Conservation (phyloP, 345 rosid species). For the Combretum micranthum region DNA sequence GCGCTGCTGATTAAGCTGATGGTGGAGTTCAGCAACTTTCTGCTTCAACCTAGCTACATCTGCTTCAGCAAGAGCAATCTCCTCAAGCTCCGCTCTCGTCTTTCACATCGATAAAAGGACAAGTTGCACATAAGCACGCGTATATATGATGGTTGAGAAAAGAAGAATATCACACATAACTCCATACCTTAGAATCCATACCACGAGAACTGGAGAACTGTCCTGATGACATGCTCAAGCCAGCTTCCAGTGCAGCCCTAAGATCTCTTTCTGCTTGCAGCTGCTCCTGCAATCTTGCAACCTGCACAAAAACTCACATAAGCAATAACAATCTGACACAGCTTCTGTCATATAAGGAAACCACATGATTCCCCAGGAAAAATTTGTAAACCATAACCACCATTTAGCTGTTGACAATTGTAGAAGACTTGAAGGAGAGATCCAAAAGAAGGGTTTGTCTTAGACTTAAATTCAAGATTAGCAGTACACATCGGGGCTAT, state of each 20-base stretch:
- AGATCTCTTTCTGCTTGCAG: constrained; percentile 99
- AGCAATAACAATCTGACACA: constrained; percentile 10
- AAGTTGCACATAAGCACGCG: constrained; percentile 7
- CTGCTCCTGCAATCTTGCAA: constrained; percentile 95
- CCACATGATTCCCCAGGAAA: background rate
- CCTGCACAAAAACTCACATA: constrained; percentile 36
- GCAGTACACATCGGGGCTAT: no score
- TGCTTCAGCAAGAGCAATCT: constrained; percentile 99
- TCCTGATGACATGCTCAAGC: constrained; percentile 97
- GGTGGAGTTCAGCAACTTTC: constrained; percentile 98
- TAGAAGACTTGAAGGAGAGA: no score
- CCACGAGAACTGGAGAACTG: constrained; percentile 76
- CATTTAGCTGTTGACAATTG: no score
- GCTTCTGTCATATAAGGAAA: background rate
- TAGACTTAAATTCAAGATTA: no score
- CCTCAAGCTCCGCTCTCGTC: constrained; percentile 99
- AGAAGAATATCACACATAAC: constrained; percentile 9
- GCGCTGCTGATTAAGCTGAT: constrained; percentile 95
- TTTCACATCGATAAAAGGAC: constrained; percentile 38
- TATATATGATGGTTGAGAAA: background rate
- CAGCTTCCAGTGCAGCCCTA: constrained; percentile 94
- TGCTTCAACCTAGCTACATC: constrained; percentile 98
- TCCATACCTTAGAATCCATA: constrained; percentile 84
- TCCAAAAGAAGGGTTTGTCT: no score
- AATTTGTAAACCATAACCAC: no score